Conservation (phyloP, 768 basidiomycete genomes). For the Amanita rimosa region DNA sequence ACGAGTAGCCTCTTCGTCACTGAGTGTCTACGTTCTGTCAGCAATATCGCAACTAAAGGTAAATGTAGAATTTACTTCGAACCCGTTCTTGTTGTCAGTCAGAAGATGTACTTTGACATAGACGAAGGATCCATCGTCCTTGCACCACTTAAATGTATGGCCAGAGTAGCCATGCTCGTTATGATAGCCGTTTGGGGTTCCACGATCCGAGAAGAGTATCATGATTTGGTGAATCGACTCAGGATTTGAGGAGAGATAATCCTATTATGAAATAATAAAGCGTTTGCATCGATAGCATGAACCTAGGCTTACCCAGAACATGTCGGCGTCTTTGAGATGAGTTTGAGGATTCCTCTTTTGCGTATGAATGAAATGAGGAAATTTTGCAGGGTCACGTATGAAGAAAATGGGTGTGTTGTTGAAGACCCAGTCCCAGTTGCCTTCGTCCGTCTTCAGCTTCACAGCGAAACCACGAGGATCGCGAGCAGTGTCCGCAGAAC, state of each 20-base stretch:
- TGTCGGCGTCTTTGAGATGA: conserved; percentile 78
- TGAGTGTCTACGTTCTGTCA: conserved; percentile 44
- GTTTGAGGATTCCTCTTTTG: conserved; percentile 90
- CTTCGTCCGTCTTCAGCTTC: conserved; percentile 84
- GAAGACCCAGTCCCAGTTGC: conserved; percentile 89
- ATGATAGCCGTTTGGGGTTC: conserved; percentile 85
- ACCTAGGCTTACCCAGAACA: conserved; percentile 55
- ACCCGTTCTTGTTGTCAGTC: conserved; percentile 70
- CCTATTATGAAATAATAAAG: conserved; percentile 31
- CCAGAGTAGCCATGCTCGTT: conserved; percentile 89
- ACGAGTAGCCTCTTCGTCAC: conserved; percentile 49
- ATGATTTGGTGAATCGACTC: conserved; percentile 84
- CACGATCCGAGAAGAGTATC: conserved; percentile 92
- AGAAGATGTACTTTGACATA: conserved; percentile 84
- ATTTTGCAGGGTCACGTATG: conserved; percentile 79
- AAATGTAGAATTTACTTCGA: conserved; percentile 40
- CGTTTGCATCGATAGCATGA: conserved; percentile 7
- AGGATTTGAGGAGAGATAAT: conserved; percentile 81
- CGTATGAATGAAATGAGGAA: conserved; percentile 92
- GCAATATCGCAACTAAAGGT: not conserved
- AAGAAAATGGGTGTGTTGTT: conserved; percentile 92
- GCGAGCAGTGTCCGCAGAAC: conserved; percentile 85
- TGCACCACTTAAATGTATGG: conserved; percentile 84
- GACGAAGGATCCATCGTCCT: conserved; percentile 71
- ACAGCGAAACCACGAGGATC: conserved; percentile 91